These are phyloP conservation scores for Ceratobasidium sp. DNA, from an alignment of 1,284 basidiomycete species.

Conservation along the genomic window DNA sequence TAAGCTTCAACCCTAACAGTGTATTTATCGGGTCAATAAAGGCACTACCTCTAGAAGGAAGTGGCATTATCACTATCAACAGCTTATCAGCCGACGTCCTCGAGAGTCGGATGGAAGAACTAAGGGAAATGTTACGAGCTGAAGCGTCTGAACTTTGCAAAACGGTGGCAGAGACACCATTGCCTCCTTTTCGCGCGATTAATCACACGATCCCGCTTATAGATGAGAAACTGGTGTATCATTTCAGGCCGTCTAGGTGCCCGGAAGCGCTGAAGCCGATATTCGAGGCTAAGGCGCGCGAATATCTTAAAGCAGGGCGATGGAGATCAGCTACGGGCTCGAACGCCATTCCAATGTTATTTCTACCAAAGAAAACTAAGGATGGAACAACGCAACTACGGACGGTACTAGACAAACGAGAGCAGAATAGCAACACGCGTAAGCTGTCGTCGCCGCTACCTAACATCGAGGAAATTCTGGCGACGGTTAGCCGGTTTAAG, in stretches of 20 bases:
- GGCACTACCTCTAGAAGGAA: not conserved
- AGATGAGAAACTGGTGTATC: not conserved
- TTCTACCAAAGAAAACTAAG: slow-evolving; percentile 56
- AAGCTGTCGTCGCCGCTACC: slow-evolving; percentile 58
- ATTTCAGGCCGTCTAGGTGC: slow-evolving; percentile 16
- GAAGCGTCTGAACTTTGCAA: slow-evolving; percentile 54
- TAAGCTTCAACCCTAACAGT: not conserved
- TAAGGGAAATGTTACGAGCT: slow-evolving; percentile 43
- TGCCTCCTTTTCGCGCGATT: slow-evolving; percentile 58
- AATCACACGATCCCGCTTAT: slow-evolving; percentile 60
- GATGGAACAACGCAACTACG: slow-evolving; percentile 48
- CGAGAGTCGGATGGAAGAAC: slow-evolving; percentile 38
- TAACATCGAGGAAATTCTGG: slow-evolving; percentile 56
- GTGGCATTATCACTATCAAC: not conserved
- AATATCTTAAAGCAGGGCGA: slow-evolving; percentile 49
- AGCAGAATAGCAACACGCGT: slow-evolving; percentile 57
- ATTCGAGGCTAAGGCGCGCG: not conserved
- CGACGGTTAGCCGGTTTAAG: slow-evolving; percentile 51
- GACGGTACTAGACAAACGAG: slow-evolving; percentile 57
- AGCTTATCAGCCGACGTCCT: slow-evolving; percentile 40
- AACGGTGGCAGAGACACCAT: slow-evolving; percentile 51
- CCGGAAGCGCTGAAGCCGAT: not conserved
- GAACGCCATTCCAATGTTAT: slow-evolving; percentile 58
- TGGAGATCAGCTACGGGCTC: slow-evolving; percentile 54
- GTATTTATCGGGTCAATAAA: not conserved